phyloP scores from a whole-genome alignment of 208 protist genomes.

The Acanthamoeba quina region DNA sequence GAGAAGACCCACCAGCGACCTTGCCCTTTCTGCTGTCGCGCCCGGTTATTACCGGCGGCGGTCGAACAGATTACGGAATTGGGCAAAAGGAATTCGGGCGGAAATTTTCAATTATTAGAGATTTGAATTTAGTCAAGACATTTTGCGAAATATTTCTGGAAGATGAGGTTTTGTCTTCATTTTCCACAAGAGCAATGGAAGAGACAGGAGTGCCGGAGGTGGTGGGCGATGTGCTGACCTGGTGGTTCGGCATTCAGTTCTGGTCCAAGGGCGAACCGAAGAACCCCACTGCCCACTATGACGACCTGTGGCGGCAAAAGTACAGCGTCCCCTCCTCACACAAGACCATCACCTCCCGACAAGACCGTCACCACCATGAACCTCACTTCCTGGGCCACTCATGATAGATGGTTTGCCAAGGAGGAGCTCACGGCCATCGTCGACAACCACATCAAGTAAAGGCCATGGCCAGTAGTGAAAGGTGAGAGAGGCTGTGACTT shows the following conservation, averaged over 20 bases:
- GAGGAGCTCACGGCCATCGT: slow-evolving; percentile 38
- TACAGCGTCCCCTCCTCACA: neutral
- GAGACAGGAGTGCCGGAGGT: neutral
- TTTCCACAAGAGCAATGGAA: neutral
- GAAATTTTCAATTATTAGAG: no score
- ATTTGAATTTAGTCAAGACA: no score
- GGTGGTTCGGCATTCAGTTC: slow-evolving; percentile 55
- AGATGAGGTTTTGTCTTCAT: no score
- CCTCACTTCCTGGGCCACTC: neutral
- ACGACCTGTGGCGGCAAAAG: slow-evolving; percentile 61
- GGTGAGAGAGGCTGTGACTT: neutral
- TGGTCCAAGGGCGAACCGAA: slow-evolving; percentile 30
- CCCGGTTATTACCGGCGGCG: neutral
- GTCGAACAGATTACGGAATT: neutral
- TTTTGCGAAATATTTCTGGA: no score
- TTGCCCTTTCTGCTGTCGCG: neutral
- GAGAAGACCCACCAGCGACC: neutral
- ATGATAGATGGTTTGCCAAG: slow-evolving; percentile 61
- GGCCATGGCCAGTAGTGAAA: no score
- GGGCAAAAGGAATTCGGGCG: no score
- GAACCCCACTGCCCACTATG: slow-evolving; percentile 59
- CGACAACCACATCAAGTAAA: slow-evolving; percentile 20
- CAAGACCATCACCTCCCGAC: neutral
- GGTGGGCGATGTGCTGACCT: slow-evolving; percentile 47
- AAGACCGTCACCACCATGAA: neutral